Base-by-base conservation (phyloP, 1,284 basidiomycete species). In the Ustilago curta region DNA sequence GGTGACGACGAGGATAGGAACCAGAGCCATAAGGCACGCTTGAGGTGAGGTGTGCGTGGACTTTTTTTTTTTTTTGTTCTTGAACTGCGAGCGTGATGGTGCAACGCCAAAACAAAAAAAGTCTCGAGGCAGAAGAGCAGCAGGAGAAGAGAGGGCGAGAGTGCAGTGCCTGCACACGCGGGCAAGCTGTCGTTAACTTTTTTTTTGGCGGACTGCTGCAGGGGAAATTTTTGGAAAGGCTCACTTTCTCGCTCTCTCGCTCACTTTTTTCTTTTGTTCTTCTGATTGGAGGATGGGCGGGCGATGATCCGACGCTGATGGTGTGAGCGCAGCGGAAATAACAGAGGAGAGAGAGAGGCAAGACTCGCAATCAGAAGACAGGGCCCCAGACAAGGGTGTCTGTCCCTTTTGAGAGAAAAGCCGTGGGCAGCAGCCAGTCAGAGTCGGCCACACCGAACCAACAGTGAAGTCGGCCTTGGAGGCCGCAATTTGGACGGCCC, bases 211-310 rank as follows among this genome's bases (percentile, higher is more conserved):
- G 48, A 45, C 23, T 23, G 40, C 45, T 47, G 57, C 64, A 52
- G 64, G 52, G 47, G 43, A 56, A 48, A 56, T 59, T 66, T 65
- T 66, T 45, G 57, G 52, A 44, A 31, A 18, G 27, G 35, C 23
- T 18, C 8, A 32, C 29, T 47, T 59, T 31, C 35, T 37, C 35
- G 35, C 35, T 37, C 35, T 3, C 35, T 37, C 27, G 7, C 27
- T 42, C 21, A 16, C 40, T 58, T 55, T 66, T 59, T 59, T 49
- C 51, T 57, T 57, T 35, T 37, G 32, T 39, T 35, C 25, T 44
- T 59, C 57, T 54, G 56, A 59, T 65, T 59, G 63, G 63, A n/a
- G 25, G 39, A 25, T 9, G 21, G 18, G 29, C 14, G 4, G 35
- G 27, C 8, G 7, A 35, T 35, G 35, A 14, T 27, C 35, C 14